Base-by-base conservation (phyloP, 2,329 filamentous ascomycete species). In the Diaporthe sp. region DNA sequence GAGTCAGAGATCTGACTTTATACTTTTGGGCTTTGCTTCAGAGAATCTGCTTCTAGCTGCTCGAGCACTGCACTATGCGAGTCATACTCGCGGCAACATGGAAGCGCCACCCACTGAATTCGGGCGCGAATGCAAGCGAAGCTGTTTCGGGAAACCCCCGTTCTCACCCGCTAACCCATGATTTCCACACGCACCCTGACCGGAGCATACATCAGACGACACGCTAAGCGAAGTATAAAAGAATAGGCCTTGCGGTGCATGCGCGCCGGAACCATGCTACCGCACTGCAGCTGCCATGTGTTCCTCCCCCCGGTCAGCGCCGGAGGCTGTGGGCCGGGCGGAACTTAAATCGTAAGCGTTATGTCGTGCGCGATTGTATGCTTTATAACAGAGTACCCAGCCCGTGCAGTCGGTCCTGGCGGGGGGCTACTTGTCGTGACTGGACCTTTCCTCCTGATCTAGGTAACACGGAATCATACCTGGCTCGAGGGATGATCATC, bases 1-100 rank as follows among this genome's bases (percentile, higher is more conserved):
- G 65, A 69, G 65, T 69, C 65, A 69, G 49, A 53, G 2, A 15
- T 69, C 46, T 55, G 22, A 39, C 28, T 22, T 69, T 69, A 69
- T 55, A 34, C 65, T 69, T 69, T 55, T 6, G 13, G 9, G 37
- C 15, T 28, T 9, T 69, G 65, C 46, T 17, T 69, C 65, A 69
- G 65, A 28, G 53, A 7, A 5, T 5, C 17, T 68, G 15, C 28
- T 55, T 12, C n/a, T 55, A 19, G 13, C 65, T 53, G 65, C 49
- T 51, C 65, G 65, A 69, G 65, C 65, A 39, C 34, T 39, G 31
- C 19, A 12, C 15, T 13, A 69, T 69, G 10, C 65, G 65, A 69
- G 65, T 69, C 65, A 69, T 55, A 69, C 65, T 8, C 2, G 34
- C 22, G 31, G 46, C 31, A 25, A 25, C 19, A 15, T 9, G 19